phyloP scores from a whole-genome alignment of 2,329 filamentous ascomycete genomes.

The Cytospora mali region DNA sequence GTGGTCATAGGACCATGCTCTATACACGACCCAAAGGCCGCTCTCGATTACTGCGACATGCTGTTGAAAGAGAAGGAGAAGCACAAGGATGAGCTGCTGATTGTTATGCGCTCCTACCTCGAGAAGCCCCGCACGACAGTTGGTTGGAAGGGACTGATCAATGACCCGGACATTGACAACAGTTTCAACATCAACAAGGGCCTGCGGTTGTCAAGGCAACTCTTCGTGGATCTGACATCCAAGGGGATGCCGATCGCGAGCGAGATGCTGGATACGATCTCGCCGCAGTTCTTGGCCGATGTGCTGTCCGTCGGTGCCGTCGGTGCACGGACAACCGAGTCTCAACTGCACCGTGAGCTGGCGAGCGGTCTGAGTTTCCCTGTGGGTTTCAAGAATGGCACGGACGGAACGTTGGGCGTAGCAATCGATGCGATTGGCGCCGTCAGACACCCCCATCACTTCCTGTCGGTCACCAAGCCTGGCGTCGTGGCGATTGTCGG shows the following conservation, averaged over 20 bases:
- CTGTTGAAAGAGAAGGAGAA: conserved; percentile 82
- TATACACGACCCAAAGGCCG: conserved; percentile 90
- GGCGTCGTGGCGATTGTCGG: conserved; percentile 94
- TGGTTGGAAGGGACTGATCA: conserved; percentile 98
- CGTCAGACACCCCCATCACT: conserved; percentile 90
- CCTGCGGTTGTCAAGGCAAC: conserved; percentile 78
- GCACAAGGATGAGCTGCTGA: conserved; percentile 84
- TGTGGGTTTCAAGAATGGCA: conserved; percentile 99
- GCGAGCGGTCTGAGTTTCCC: conserved; percentile 95
- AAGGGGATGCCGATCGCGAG: conserved; percentile 95
- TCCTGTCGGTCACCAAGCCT: conserved; percentile 95
- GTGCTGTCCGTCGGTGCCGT: conserved; percentile 89
- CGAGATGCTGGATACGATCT: conserved; percentile 98
- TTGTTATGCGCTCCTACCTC: conserved; percentile 97
- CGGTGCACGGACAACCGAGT: conserved; percentile 95
- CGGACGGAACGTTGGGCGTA: conserved; percentile 85
- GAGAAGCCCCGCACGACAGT: conserved; percentile 98
- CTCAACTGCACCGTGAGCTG: conserved; percentile 91
- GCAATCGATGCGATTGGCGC: conserved; percentile 96
- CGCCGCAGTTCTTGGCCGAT: conserved; percentile 94
- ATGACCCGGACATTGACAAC: conserved; percentile 97
- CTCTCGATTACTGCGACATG: conserved; percentile 88
- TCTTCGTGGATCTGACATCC: conserved; percentile 89
- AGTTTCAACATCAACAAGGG: conserved; percentile 99
- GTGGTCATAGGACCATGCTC: conserved; percentile 94